Base-by-base conservation (phyloP, 2,329 filamentous ascomycete species). In the Fusarium torulosum region DNA sequence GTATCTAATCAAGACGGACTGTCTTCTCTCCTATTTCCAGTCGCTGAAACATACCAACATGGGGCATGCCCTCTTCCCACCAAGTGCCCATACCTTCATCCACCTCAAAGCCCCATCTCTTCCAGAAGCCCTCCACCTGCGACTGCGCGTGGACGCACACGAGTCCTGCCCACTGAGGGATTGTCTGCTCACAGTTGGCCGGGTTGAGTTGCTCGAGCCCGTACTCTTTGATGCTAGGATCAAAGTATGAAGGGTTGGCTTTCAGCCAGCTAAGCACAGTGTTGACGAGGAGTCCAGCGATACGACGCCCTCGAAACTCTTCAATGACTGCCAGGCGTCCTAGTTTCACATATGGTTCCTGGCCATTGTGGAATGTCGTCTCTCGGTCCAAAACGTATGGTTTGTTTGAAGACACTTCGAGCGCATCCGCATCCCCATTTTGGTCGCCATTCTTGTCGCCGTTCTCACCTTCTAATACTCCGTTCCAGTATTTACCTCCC, bases 21-120 rank as follows among this genome's bases (percentile, higher is more conserved):
- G 70, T 52, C 54, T 75, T 70, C 40, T 72, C 66, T 19, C 57
- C 64, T 6, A 82, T 63, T 6, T 81, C 74, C 27, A 89, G 61
- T 33, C 86, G 79, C 67, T 78, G 73, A 67, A 87, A 97, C 94
- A 97, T 96, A 61, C 92, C 94, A 19, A 96, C 85, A 81, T 97
- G 93, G 67, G 86, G 83, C 54, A 97, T 95, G 6, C 91, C 92
- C 74, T 96, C 93, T 77, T 97, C 94, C 64, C 84, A 83, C 93
- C 94, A 97, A 31, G 77, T 84, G 1, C 92, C 92, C 86, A 95
- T 87, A 11, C 79, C 82, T 73, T 91, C 85, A 78, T 97, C 94
- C 11, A 86, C 81, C 64, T 82, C 79, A 77, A 97, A 97, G 0
- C 93, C 94, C 78, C 90, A 86, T 74, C 83, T 86, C 73, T 81